These are phyloP conservation scores for Fusarium pininemorale DNA, from an alignment of 2,329 filamentous ascomycete genomes.

Conservation along the genomic window DNA sequence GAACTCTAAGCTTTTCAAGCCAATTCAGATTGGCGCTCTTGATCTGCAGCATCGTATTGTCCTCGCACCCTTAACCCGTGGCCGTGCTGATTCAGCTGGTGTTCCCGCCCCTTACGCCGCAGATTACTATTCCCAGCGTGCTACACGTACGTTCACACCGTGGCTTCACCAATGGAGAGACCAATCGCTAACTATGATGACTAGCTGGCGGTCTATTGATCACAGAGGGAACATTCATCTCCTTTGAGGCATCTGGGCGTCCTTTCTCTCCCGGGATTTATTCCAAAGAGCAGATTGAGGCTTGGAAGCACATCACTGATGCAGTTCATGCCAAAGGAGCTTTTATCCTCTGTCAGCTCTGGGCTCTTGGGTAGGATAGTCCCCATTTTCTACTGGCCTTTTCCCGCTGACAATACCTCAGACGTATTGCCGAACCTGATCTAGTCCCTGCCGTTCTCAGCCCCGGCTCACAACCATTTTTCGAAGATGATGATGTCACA, in stretches of 20 bases:
- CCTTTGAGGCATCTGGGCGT: slow-evolving; percentile 44
- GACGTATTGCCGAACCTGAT: slow-evolving; percentile 28
- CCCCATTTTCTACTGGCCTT: background rate
- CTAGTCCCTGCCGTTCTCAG: slow-evolving; percentile 21
- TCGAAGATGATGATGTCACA: background rate
- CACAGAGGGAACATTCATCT: slow-evolving; percentile 56
- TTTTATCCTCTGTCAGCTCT: slow-evolving; percentile 70
- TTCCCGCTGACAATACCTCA: background rate
- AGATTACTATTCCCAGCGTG: slow-evolving; percentile 58
- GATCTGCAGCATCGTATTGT: slow-evolving; percentile 56
- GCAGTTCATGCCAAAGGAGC: slow-evolving; percentile 70
- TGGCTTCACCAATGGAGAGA: rapidly evolving
- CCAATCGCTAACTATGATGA: rapidly evolving
- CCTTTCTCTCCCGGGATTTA: slow-evolving; percentile 55
- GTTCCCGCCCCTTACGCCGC: slow-evolving; percentile 48
- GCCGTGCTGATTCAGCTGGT: slow-evolving; percentile 51
- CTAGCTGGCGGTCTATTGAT: slow-evolving; percentile 54
- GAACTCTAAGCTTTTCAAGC: slow-evolving; percentile 49
- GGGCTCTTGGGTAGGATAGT: slow-evolving; percentile 65
- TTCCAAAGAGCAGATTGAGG: slow-evolving; percentile 62
- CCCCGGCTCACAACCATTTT: slow-evolving; percentile 11
- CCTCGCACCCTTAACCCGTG: slow-evolving; percentile 67
- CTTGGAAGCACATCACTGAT: slow-evolving; percentile 69
- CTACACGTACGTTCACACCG: slow-evolving; percentile 34
- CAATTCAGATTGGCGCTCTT: slow-evolving; percentile 50